phyloP scores from a whole-genome alignment of 805 yeast species.

The Barnettozyma californica region DNA sequence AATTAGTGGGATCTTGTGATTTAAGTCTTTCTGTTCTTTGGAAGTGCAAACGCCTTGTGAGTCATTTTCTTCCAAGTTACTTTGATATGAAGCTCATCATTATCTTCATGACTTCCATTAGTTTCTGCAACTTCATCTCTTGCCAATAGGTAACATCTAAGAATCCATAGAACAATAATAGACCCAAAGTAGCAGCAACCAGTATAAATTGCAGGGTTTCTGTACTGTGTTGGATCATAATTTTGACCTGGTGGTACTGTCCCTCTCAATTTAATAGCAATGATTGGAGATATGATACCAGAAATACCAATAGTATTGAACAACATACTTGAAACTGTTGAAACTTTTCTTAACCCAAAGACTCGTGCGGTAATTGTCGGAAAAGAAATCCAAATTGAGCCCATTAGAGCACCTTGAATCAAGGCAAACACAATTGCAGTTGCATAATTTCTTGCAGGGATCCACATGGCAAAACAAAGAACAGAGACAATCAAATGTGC shows the following conservation, averaged over 20 bases:
- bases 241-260: conserved; percentile 21
- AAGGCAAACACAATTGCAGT: conserved; percentile 49
- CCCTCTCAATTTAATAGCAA: conserved; percentile 48
- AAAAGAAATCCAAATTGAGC: conserved; percentile 51
- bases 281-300: conserved; percentile 51
- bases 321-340: conserved; percentile 43
- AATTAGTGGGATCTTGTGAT: not conserved
- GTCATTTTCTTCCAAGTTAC: conserved; percentile 5
- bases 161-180: conserved; percentile 34
- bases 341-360: conserved; percentile 47
- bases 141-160: conserved; percentile 52
- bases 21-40: not conserved
- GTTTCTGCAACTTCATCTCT: conserved; percentile 36
- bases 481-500: conserved; percentile 34
- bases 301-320: conserved; percentile 48
- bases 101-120: conserved; percentile 23
- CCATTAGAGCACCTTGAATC: conserved; percentile 53
- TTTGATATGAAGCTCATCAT: conserved; percentile 18
- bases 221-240: conserved; percentile 41
- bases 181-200: conserved; percentile 49
- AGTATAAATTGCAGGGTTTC: conserved; percentile 49
- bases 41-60: not conserved
- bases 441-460: conserved; percentile 51
- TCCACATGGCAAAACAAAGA: conserved; percentile 43
- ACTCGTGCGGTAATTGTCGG: conserved; percentile 47